These are phyloP conservation scores for Fusarium algeriense DNA, from an alignment of 2,329 filamentous ascomycete genomes.

Conservation along the genomic window DNA sequence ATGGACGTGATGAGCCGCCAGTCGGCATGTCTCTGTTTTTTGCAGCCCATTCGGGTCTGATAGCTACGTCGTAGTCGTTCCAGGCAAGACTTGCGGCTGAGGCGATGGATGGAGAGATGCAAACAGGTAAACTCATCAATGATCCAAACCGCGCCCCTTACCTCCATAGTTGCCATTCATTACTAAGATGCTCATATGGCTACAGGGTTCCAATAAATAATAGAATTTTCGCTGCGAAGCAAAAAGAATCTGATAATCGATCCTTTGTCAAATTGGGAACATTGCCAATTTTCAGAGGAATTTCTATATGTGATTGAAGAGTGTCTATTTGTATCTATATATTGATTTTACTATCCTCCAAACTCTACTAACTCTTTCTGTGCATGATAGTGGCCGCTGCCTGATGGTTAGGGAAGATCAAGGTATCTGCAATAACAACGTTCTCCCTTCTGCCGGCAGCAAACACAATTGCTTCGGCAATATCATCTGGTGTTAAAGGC, in stretches of 20 bases:
- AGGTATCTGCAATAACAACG: slow-evolving; percentile 87
- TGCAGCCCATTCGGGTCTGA: not conserved
- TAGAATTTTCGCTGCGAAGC: too few species aligned
- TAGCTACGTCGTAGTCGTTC: not conserved
- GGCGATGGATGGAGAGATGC: too few species aligned
- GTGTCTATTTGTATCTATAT: not conserved
- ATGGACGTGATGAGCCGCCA: too few species aligned
- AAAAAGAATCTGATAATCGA: too few species aligned
- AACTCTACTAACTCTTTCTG: slow-evolving; percentile 50
- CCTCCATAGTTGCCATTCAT: too few species aligned
- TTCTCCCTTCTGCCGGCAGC: slow-evolving; percentile 86
- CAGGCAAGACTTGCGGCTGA: too few species aligned
- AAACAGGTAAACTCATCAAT: too few species aligned
- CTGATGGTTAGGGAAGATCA: slow-evolving; percentile 90
- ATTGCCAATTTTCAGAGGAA: not conserved
- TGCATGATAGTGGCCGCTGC: slow-evolving; percentile 45
- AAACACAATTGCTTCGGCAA: slow-evolving; percentile 91
- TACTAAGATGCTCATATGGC: too few species aligned
- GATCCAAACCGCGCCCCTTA: too few species aligned
- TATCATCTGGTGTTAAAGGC: slow-evolving; percentile 88
- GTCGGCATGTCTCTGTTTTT: too few species aligned
- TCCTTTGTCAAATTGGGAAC: rapidly evolving
- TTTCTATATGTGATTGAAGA: too few species aligned
- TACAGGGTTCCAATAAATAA: too few species aligned
- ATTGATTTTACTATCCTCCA: not conserved